phyloP scores from a whole-genome alignment of 768 basidiomycete genomes.

The Leccinum barrowsii region DNA sequence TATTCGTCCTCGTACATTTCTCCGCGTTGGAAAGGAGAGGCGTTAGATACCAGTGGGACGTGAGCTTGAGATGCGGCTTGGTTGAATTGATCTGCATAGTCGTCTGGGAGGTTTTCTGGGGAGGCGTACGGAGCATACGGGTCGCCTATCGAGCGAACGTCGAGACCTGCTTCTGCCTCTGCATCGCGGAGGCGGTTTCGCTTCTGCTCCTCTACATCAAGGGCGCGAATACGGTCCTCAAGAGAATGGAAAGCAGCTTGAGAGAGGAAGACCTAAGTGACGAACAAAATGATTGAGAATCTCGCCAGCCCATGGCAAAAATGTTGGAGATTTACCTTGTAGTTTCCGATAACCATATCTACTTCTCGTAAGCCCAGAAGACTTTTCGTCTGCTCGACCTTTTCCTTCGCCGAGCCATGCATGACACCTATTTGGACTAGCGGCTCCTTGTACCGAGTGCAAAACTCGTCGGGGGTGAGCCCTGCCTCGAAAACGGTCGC shows the following conservation, averaged over 20 bases:
- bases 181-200: slow-evolving; percentile 67
- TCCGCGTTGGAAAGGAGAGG: slow-evolving; percentile 76
- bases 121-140: too few species aligned
- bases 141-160: too few species aligned
- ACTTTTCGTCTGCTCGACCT: slow-evolving; percentile 55
- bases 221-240: slow-evolving; percentile 80
- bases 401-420: slow-evolving; percentile 60
- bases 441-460: slow-evolving; percentile 36
- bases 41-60: slow-evolving; percentile 47
- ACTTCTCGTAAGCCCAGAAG: slow-evolving; percentile 57
- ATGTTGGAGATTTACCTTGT: slow-evolving; percentile 56
- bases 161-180: too few species aligned
- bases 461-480: slow-evolving; percentile 85
- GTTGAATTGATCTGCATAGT: too few species aligned
- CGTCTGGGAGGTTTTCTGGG: too few species aligned
- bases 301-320: not conserved
- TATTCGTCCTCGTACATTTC: slow-evolving; percentile 77
- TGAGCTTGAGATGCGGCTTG: too few species aligned
- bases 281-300: slow-evolving; percentile 3
- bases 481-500: slow-evolving; percentile 75
- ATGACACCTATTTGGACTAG: slow-evolving; percentile 55
- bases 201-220: slow-evolving; percentile 84
- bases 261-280: slow-evolving; percentile 76
- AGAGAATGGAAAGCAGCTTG: slow-evolving; percentile 82
- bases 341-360: slow-evolving; percentile 79